phyloP scores from a whole-genome alignment of 1,139 yeast genomes.

The Scheffersomyces stambukii region DNA sequence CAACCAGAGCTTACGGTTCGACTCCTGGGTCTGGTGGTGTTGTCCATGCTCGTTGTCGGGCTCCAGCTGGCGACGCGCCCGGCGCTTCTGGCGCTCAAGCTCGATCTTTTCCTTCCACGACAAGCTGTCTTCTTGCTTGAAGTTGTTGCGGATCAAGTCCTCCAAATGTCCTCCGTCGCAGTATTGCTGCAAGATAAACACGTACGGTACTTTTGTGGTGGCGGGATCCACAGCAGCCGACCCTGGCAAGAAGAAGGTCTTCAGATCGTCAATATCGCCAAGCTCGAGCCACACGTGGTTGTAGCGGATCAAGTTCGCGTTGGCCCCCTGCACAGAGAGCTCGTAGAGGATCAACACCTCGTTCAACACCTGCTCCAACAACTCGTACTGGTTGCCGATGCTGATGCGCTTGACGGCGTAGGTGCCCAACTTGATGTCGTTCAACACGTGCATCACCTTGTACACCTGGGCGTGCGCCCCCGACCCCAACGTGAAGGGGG shows the following conservation, averaged over 20 bases:
- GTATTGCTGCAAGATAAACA: constrained; percentile 78
- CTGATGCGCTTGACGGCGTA: constrained; percentile 84
- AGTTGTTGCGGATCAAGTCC: constrained; percentile 47
- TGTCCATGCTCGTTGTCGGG: constrained; percentile 12
- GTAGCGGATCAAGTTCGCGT: constrained; percentile 61
- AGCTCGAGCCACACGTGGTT: constrained; percentile 91
- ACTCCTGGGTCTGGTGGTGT: too few relatives aligned
- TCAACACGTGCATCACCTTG: constrained; percentile 75
- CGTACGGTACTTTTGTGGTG: constrained; percentile 57
- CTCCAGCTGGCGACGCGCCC: constrained; percentile 11
- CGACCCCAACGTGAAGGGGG: constrained; percentile 52
- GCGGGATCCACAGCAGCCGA: constrained; percentile 5
- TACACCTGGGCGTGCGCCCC: constrained; percentile 85
- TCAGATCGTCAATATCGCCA: constrained; percentile 52
- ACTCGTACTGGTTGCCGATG: constrained; percentile 68
- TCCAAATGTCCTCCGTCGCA: constrained; percentile 88
- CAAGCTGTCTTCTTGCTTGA: constrained; percentile 18
- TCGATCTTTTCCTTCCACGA: constrained; percentile 26
- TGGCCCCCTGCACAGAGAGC: constrained; percentile 37
- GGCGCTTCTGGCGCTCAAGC: constrained; percentile 18
- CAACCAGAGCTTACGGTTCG: too few relatives aligned
- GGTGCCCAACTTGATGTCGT: constrained; percentile 66
- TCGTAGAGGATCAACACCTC: constrained; percentile 69
- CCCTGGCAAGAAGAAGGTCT: constrained; percentile 21
- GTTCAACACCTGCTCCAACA: constrained; percentile 65